Conservation (phyloP, 2,329 filamentous ascomycete species). For the Aphanoascus verrucosus region DNA sequence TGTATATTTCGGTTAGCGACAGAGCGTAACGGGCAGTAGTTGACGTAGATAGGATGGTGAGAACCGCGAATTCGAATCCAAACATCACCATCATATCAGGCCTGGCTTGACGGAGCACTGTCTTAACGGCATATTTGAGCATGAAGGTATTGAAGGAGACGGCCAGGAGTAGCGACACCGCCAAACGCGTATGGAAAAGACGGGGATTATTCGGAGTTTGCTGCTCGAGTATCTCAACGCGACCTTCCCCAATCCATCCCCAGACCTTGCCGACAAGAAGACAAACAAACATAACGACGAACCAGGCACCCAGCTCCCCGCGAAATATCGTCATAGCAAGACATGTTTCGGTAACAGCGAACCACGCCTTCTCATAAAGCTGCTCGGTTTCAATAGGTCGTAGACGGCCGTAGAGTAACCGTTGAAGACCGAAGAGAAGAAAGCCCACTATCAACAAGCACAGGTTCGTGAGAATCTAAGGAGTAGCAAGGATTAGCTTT, state of each 20-base stretch:
- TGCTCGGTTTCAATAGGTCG: constrained; percentile 94
- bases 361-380: constrained; percentile 95
- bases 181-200: constrained; percentile 75
- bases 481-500: background rate
- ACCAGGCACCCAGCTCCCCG: constrained; percentile 88
- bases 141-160: constrained; percentile 70
- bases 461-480: constrained; percentile 79
- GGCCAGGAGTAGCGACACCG: constrained; percentile 66
- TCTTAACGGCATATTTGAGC: constrained; percentile 68
- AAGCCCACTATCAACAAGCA: constrained; percentile 69
- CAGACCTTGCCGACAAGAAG: constrained; percentile 92
- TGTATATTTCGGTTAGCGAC: constrained; percentile 63
- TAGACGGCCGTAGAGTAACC: constrained; percentile 78
- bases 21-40: constrained; percentile 70
- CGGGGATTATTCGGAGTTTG: constrained; percentile 82
- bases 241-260: constrained; percentile 94
- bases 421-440: constrained; percentile 77
- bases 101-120: constrained; percentile 75
- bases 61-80: constrained; percentile 87
- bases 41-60: constrained; percentile 68
- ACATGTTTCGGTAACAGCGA: constrained; percentile 91
- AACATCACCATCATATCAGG: constrained; percentile 99
- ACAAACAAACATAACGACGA: constrained; percentile 90
- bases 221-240: constrained; percentile 89
- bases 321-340: constrained; percentile 97